phyloP scores from a whole-genome alignment of 768 basidiomycete genomes.

The Tylopilus felleus region DNA sequence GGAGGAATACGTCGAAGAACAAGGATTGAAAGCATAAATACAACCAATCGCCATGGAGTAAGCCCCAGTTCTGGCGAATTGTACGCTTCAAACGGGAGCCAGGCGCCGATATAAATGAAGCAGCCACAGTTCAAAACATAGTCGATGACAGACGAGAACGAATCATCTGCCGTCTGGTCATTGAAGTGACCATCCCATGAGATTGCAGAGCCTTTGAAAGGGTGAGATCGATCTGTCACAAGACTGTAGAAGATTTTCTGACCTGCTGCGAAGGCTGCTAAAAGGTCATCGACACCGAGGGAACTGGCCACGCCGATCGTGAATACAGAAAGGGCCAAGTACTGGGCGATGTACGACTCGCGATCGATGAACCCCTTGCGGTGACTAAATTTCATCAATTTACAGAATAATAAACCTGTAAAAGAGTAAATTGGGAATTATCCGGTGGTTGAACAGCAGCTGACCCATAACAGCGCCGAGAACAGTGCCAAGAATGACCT shows the following conservation, averaged over 20 bases:
- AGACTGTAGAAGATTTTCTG: conserved; percentile 4
- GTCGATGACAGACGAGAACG: conserved; percentile 89
- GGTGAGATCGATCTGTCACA: neutral
- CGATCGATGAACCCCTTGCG: conserved; percentile 63
- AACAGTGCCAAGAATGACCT: conserved; percentile 72
- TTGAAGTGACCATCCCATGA: conserved; percentile 91
- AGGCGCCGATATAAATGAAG: conserved; percentile 86
- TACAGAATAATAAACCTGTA: conserved; percentile 62
- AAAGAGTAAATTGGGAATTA: neutral
- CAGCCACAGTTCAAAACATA: conserved; percentile 78
- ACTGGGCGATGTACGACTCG: conserved; percentile 87
- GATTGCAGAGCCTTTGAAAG: conserved; percentile 71
- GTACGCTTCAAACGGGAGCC: conserved; percentile 68
- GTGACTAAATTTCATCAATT: conserved; percentile 70
- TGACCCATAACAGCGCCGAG: conserved; percentile 59
- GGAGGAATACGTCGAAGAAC: conserved; percentile 77
- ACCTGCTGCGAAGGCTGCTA: conserved; percentile 88
- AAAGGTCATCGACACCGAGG: conserved; percentile 81
- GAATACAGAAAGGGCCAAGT: conserved; percentile 67
- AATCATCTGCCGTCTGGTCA: conserved; percentile 74
- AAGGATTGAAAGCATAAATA: conserved; percentile 67
- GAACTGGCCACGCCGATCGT: conserved; percentile 77
- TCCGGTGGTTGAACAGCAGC: conserved; percentile 2
- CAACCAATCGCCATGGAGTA: conserved; percentile 64
- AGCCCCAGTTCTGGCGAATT: conserved; percentile 56